These are phyloP conservation scores for Pseudocercospora vitis DNA, from an alignment of 2,329 filamentous ascomycete species.

Conservation along the genomic window DNA sequence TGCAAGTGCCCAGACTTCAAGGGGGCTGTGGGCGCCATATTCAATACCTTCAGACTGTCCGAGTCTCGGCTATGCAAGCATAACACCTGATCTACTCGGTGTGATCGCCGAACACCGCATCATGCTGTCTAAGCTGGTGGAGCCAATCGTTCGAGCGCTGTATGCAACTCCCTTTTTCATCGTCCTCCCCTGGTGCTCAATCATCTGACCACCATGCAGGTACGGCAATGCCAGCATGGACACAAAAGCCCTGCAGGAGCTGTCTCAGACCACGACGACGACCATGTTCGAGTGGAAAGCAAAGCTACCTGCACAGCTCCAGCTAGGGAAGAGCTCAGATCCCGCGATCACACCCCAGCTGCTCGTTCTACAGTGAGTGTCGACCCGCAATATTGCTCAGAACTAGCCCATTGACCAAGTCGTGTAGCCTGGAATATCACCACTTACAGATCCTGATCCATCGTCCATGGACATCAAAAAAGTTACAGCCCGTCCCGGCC, in stretches of 20 bases:
- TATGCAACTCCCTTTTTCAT: background rate
- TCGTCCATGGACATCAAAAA: constrained; percentile 47
- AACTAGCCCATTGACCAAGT: background rate
- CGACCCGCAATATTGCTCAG: background rate
- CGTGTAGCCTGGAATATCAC: constrained; percentile 43
- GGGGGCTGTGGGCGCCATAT: background rate
- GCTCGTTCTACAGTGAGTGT: constrained; percentile 21
- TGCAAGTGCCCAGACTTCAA: constrained; percentile 12
- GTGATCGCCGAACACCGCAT: constrained; percentile 30
- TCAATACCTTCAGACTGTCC: background rate
- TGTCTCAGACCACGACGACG: constrained; percentile 37
- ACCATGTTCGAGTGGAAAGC: constrained; percentile 44
- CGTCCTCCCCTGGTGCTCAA: background rate
- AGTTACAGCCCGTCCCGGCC: constrained; percentile 43
- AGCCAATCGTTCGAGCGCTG: constrained; percentile 46
- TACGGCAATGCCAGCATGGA: constrained; percentile 27
- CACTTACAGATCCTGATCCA: constrained; percentile 48
- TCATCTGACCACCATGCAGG: background rate
- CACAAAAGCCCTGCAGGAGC: constrained; percentile 42
- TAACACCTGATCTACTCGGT: background rate
- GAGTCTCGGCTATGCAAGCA: background rate
- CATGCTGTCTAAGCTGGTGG: constrained; percentile 47
- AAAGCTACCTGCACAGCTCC: constrained; percentile 41
- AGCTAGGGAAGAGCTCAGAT: constrained; percentile 33
- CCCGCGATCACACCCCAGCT: constrained; percentile 14